phyloP scores from a whole-genome alignment of 192 early-diverging fungal species.

The Linnemannia zychae region DNA sequence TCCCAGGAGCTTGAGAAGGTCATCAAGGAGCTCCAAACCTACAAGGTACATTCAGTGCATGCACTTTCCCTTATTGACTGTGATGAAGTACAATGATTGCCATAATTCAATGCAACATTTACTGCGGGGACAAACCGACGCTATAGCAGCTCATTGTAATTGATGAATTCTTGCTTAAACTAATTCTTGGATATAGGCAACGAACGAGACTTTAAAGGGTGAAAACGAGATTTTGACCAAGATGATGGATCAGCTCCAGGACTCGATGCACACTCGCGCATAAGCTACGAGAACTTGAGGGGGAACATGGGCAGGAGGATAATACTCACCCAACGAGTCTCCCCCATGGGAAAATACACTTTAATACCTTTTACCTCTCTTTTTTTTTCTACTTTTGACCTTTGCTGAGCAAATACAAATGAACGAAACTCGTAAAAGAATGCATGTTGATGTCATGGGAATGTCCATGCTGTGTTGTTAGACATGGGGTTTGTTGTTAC shows the following conservation, averaged over 20 bases:
- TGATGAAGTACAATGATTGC: not conserved
- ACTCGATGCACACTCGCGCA: constrained; percentile 37
- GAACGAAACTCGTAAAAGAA: not conserved
- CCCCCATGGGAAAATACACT: not conserved
- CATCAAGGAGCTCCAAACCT: constrained; percentile 56
- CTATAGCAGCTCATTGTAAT: too few species aligned
- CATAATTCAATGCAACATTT: too few species aligned
- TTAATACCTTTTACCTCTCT: not conserved
- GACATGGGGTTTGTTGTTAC: too few species aligned
- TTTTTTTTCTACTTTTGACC: not conserved
- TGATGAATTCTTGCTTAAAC: not conserved
- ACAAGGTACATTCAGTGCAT: constrained; percentile 45
- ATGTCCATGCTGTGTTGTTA: not conserved
- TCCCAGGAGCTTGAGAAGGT: constrained; percentile 22
- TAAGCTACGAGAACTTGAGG: not conserved
- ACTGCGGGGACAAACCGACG: too few species aligned
- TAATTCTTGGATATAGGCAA: not conserved
- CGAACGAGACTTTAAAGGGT: constrained; percentile 11
- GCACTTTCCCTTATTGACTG: not conserved
- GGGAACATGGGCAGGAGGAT: too few species aligned
- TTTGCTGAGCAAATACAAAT: not conserved
- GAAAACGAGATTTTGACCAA: constrained; percentile 40
- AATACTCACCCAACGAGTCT: not conserved
- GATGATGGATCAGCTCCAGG: constrained; percentile 49
- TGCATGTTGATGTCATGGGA: not conserved